Percentiles rank a stretch among this genome's conserved stretches.
Conservation (phyloP, 73 alveolate species). For the Paramecium primaurelia region DNA sequence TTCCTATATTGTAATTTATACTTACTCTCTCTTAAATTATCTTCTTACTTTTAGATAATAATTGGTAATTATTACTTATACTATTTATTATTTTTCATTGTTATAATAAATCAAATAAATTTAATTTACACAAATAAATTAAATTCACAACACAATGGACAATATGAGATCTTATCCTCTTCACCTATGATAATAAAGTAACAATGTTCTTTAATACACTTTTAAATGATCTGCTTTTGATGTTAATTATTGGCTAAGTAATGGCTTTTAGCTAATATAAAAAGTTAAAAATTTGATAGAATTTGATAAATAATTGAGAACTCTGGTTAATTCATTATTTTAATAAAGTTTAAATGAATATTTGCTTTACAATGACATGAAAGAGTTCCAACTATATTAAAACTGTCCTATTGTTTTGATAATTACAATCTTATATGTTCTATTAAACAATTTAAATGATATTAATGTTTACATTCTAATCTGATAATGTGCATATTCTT, state of each 20-base stretch:
- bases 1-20: background rate
- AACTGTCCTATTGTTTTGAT: background rate
- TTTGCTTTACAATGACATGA: background rate
- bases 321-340: background rate
- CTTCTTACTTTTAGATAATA: background rate
- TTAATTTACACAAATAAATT: slow-evolving; percentile 7
- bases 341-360: background rate
- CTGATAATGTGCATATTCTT: background rate
- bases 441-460: background rate
- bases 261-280: background rate
- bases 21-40: background rate
- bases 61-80: background rate
- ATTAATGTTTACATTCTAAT: background rate
- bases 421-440: background rate
- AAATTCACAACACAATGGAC: slow-evolving; percentile 20
- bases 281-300: background rate
- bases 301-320: background rate
- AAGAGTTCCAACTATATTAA: background rate
- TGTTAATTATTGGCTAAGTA: background rate
- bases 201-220: background rate
- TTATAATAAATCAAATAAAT: background rate
- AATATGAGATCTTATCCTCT: background rate
- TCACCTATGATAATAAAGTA: background rate
- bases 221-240: background rate
- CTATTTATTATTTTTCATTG: background rate